Base-by-base conservation (phyloP, 768 basidiomycete species). In the Pleurotus ostreatus region DNA sequence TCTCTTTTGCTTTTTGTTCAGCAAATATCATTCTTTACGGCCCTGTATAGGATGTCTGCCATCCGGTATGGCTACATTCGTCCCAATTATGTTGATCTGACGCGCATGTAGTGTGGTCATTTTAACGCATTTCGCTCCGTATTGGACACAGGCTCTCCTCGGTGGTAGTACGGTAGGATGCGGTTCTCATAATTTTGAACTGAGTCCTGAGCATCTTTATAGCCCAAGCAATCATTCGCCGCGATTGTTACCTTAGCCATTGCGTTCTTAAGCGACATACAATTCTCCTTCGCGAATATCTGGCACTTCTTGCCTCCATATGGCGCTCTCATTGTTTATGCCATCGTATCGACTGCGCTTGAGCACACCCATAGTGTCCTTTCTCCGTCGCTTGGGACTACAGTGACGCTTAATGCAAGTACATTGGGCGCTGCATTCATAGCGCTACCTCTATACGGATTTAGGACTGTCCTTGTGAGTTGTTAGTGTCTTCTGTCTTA, bases 1-100 rank as follows among this genome's bases (percentile, higher is more conserved):
- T 88, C 89, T 0, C 64, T 89, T 46, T 66, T 88, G 58, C 71
- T 85, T 55, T 85, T 90, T 59, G 71, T 92, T 18, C 86, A 88
- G 62, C 82, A 87, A 56, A 82, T 79, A 4, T 79, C 82, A 48
- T 69, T 92, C 40, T 81, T 88, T 64, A 83, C 82, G 2, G 87
- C 88, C 15, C 70, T 92, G 52, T 85, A 82, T 62, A 77, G 86
- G 45, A 71, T 92, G 18, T 78, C 90, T 41, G 78, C 87, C 1
- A 75, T 79, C 57, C 82, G 86, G 90, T 89, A 66, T 51, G 79
- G 63, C 37, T n/a, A 11, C 13, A 30, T n/a, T 49, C 45, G 12
- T 45, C 18, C n/a, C 38, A 38, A 46, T 40, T 13, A 23, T n/a
- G 20, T 40, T 37, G 37, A 30, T 47, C 34, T 37, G 3, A 44